Evolutionary conservation across 495 filamentous ascomycete genomes (phyloP).

Genomic region (Penicillium angulare): DNA sequence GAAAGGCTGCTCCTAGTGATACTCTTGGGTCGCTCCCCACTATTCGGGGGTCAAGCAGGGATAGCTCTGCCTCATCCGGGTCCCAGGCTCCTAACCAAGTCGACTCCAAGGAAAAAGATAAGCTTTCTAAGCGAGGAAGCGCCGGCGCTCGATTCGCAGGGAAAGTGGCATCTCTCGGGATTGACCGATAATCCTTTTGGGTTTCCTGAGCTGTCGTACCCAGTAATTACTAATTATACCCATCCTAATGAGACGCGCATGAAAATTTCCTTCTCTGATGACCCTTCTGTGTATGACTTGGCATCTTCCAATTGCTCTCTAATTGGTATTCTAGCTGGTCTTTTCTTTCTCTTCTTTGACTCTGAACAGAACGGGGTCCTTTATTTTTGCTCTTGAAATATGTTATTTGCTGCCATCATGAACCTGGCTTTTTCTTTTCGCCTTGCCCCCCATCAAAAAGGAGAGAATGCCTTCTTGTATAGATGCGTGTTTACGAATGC

Average conservation of each 20-base stretch:
- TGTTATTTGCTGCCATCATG: too few species aligned
- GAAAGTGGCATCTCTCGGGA: conserved; percentile 47
- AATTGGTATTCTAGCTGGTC: neutral
- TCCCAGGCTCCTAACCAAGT: conserved; percentile 29
- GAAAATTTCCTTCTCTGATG: conserved; percentile 19
- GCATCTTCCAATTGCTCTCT: conserved; percentile 9
- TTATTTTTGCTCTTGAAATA: neutral
- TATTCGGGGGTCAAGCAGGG: conserved; percentile 34
- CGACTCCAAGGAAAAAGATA: conserved; percentile 46
- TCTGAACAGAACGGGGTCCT: neutral
- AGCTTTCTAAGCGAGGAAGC: conserved; percentile 50
- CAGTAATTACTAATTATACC: conserved; percentile 24
- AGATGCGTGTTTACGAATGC: too few species aligned
- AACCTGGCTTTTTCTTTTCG: neutral
- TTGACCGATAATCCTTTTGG: conserved; percentile 36
- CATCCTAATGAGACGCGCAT: conserved; percentile 23
- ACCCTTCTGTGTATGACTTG: conserved; percentile 13
- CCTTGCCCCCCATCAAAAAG: neutral
- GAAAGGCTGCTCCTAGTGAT: conserved; percentile 31
- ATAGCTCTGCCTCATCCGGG: conserved; percentile 19
- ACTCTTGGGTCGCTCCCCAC: conserved; percentile 47
- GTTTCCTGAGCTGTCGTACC: neutral
- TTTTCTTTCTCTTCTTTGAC: neutral
- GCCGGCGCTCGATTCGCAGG: conserved; percentile 50
- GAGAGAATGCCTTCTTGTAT: too few species aligned